These are phyloP conservation scores for Jamesozyma hellenica DNA, from an alignment of 805 yeast species.

Conservation along the genomic window DNA sequence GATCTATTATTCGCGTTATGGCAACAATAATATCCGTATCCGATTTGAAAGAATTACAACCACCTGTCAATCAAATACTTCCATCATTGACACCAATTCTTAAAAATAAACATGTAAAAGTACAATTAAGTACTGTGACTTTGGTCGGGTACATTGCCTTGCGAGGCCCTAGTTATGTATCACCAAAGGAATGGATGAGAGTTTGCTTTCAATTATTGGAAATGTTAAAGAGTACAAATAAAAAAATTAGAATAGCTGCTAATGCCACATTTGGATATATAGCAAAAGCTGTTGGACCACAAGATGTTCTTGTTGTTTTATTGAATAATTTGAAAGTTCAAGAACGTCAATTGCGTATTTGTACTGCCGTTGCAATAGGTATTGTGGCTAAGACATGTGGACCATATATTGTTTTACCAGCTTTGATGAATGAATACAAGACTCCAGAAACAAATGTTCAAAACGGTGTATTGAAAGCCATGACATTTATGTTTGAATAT, in stretches of 20 bases:
- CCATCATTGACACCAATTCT: conserved; percentile 88
- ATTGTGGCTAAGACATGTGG: conserved; percentile 90
- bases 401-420: conserved; percentile 89
- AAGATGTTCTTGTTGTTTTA: conserved; percentile 78
- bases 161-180: conserved; percentile 67
- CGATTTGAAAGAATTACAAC: conserved; percentile 55
- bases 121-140: conserved; percentile 72
- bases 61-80: conserved; percentile 70
- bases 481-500: conserved; percentile 87
- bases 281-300: conserved; percentile 91
- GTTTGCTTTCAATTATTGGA: conserved; percentile 85
- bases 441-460: conserved; percentile 89
- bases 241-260: conserved; percentile 71
- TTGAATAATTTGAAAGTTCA: conserved; percentile 81
- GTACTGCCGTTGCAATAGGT: conserved; percentile 96
- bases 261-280: conserved; percentile 86
- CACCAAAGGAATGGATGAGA: conserved; percentile 96
- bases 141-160: conserved; percentile 77
- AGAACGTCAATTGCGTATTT: conserved; percentile 91
- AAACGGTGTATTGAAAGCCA: conserved; percentile 86
- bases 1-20: conserved; percentile 70
- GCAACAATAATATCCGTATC: conserved; percentile 49
- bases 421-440: conserved; percentile 88
- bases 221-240: conserved; percentile 71
- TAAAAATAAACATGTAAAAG: conserved; percentile 81